phyloP scores from a whole-genome alignment of 1,139 yeast genomes.

The Debaryomycetaceae sp. region DNA sequence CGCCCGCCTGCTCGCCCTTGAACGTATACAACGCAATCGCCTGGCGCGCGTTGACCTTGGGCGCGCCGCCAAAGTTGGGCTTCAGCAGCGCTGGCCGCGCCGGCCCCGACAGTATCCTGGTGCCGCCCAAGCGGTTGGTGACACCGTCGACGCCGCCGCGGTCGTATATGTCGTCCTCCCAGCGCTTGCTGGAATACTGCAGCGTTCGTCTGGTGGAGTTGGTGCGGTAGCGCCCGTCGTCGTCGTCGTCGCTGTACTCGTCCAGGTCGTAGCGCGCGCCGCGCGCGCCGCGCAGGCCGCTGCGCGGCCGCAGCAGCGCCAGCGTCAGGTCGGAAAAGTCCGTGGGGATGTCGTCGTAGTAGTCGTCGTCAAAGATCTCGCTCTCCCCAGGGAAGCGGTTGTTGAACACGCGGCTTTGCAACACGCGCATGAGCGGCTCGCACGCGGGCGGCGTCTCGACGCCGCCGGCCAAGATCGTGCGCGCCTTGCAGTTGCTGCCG shows the following conservation, averaged over 20 bases:
- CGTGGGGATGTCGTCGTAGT: slow-evolving; percentile 72
- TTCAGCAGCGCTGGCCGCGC: slow-evolving; percentile 39
- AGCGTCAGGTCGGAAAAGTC: slow-evolving; percentile 50
- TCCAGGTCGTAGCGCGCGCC: slow-evolving; percentile 38
- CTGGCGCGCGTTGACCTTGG: slow-evolving; percentile 53
- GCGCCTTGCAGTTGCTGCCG: slow-evolving; percentile 83
- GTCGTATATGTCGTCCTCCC: slow-evolving; percentile 88
- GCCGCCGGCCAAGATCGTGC: slow-evolving; percentile 74
- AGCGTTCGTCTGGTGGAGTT: slow-evolving; percentile 17
- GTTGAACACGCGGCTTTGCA: slow-evolving; percentile 82
- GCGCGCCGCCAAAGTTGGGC: slow-evolving; percentile 47
- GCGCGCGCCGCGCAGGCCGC: slow-evolving; percentile 25
- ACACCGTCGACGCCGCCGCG: slow-evolving; percentile 37
- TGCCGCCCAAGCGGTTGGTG: slow-evolving; percentile 26
- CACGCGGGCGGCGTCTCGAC: slow-evolving; percentile 94
- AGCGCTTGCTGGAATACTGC: slow-evolving; percentile 31
- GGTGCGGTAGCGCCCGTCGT: slow-evolving; percentile 15
- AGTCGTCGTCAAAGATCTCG: slow-evolving; percentile 53
- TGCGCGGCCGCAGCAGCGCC: slow-evolving; percentile 26
- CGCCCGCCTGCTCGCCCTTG: slow-evolving; percentile 89
- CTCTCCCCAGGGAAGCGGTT: slow-evolving; percentile 48
- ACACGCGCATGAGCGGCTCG: slow-evolving; percentile 80
- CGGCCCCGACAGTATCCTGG: slow-evolving; percentile 28
- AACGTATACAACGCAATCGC: slow-evolving; percentile 89
- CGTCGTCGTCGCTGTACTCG: slow-evolving; percentile 35